Percentiles rank a stretch among this genome's conserved stretches.
These are phyloP conservation scores for Fusarium robinianum DNA, from an alignment of 2,329 filamentous ascomycete species.

Conservation along the genomic window DNA sequence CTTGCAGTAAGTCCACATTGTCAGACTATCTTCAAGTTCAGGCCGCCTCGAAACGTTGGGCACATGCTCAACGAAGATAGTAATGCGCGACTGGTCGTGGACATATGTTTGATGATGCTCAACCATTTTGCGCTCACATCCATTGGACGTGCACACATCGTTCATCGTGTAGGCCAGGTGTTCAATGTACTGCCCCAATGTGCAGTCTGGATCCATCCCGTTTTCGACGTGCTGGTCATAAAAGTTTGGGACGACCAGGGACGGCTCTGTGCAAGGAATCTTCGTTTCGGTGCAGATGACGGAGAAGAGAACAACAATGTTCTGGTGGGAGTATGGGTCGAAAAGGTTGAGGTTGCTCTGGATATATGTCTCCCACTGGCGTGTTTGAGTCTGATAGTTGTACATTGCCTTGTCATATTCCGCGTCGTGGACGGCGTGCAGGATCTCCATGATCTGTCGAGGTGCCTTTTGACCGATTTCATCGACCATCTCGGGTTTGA, in stretches of 20 bases:
- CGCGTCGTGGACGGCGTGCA: constrained; percentile 93
- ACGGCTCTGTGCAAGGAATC: constrained; percentile 89
- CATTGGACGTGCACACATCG: constrained; percentile 78
- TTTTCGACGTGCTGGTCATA: constrained; percentile 83
- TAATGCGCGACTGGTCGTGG: constrained; percentile 91
- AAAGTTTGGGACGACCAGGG: constrained; percentile 86
- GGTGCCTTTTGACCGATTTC: constrained; percentile 78
- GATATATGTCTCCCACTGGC: constrained; percentile 95
- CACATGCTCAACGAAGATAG: constrained; percentile 75
- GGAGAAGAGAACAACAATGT: constrained; percentile 92
- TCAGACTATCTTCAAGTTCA: constrained; percentile 67
- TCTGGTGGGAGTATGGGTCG: constrained; percentile 93
- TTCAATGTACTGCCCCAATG: constrained; percentile 92
- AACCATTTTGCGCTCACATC: constrained; percentile 85
- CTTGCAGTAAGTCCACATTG: constrained; percentile 98
- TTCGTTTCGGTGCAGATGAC: constrained; percentile 92
- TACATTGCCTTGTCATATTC: constrained; percentile 96
- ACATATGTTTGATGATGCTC: constrained; percentile 97
- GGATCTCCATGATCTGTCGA: constrained; percentile 85
- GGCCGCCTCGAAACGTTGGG: constrained; percentile 49
- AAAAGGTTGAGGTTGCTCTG: constrained; percentile 87
- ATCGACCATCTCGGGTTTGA: constrained; percentile 95
- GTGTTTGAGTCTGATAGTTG: constrained; percentile 90
- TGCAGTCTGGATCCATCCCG: constrained; percentile 82
- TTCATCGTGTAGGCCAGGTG: constrained; percentile 79